A percentile compares a stretch with the other conserved stretches of the same genome.
phyloP scores from a whole-genome alignment of 768 basidiomycete species.

The Suillus ampliporus region DNA sequence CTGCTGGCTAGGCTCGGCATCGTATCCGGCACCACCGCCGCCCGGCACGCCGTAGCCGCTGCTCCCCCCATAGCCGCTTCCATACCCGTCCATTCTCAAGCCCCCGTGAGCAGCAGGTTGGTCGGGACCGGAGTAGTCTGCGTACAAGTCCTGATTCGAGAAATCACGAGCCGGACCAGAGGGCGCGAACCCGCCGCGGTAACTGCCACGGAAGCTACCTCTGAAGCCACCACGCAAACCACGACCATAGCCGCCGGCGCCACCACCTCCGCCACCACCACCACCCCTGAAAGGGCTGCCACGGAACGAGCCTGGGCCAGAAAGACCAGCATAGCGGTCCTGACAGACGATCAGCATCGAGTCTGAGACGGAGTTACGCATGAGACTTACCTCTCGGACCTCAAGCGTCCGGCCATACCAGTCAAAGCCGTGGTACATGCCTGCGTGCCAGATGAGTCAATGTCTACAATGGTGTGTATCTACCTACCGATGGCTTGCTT shows the following conservation, averaged over 20 bases:
- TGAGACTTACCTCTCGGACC: constrained; percentile 81
- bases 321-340: constrained; percentile 90
- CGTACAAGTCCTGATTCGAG: constrained; percentile 89
- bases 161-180: constrained; percentile 66
- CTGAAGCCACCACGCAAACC: constrained; percentile 58
- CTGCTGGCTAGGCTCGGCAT: constrained; percentile 90
- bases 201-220: constrained; percentile 56
- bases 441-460: constrained; percentile 44
- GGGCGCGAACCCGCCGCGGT: constrained; percentile 61
- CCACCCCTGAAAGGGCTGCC: constrained; percentile 49
- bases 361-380: background rate
- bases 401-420: constrained; percentile 97
- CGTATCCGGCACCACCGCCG: constrained; percentile 43
- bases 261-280: background rate
- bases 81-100: constrained; percentile 42
- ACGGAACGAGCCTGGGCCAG: constrained; percentile 62
- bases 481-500: constrained; percentile 87
- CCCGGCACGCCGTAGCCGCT: constrained; percentile 40
- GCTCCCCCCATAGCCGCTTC: constrained; percentile 48
- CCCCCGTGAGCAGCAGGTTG: constrained; percentile 49
- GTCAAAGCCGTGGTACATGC: constrained; percentile 96
- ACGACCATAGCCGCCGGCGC: constrained; percentile 50
- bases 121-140: constrained; percentile 91
- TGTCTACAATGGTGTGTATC: background rate
- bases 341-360: constrained; percentile 32